Evolutionary conservation across 495 filamentous ascomycete species (phyloP).

Genomic region (Halenospora varia): DNA sequence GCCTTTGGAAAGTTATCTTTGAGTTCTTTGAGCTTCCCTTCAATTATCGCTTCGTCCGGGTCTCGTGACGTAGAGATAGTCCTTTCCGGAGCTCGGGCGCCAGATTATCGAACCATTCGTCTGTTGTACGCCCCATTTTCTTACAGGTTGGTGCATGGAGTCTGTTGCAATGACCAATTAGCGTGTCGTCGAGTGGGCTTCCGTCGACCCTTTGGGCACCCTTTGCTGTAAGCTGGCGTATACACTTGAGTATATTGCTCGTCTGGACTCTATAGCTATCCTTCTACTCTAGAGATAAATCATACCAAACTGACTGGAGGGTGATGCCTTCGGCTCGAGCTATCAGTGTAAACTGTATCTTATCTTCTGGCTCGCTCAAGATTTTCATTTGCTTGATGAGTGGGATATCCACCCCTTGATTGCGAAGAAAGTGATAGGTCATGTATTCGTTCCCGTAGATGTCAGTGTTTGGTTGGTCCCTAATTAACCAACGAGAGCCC

Average conservation of each 20-base stretch:
- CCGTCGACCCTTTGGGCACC: conserved; percentile 7
- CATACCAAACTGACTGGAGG: background rate
- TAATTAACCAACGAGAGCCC: background rate
- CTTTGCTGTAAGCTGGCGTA: conserved; percentile 2
- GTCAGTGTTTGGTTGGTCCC: background rate
- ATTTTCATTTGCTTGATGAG: conserved; percentile 3
- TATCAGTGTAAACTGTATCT: conserved; percentile 7
- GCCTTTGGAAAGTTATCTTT: conserved; percentile 9
- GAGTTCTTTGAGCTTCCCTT: conserved; percentile 1
- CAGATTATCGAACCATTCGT: conserved; percentile 11
- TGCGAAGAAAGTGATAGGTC: conserved; percentile 8
- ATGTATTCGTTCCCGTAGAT: conserved; percentile 7
- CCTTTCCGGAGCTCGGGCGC: background rate
- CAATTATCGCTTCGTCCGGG: conserved; percentile 1
- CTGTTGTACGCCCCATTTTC: conserved; percentile 1
- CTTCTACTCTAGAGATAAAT: conserved; percentile 5
- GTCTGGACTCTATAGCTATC: background rate
- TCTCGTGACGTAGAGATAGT: background rate
- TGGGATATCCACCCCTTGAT: conserved; percentile 5
- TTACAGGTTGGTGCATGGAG: conserved; percentile 2
- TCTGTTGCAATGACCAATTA: background rate
- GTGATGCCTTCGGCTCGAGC: conserved; percentile 2
- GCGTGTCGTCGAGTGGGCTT: background rate
- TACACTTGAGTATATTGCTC: background rate
- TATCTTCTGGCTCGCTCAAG: conserved; percentile 6